phyloP scores from a whole-genome alignment of 2,329 filamentous ascomycete genomes.

The Hypoxylon sp. region DNA sequence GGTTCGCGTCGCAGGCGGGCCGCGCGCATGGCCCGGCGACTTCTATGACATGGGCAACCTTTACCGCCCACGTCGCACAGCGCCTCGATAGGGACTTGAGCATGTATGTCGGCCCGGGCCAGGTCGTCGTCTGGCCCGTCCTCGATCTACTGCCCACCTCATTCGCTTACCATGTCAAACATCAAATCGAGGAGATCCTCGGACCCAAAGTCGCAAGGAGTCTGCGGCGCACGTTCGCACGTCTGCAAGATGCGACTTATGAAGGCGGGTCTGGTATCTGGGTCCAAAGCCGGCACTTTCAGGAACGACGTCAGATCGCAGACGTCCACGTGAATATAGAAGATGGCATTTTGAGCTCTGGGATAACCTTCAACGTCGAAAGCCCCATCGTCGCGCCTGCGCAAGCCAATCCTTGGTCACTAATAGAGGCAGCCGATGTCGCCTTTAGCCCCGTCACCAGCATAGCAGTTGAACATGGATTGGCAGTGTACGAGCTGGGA shows the following conservation, averaged over 20 bases:
- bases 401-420: not conserved
- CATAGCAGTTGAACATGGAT: not conserved
- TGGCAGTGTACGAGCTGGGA: not conserved
- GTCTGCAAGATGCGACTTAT: not conserved
- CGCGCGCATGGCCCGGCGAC: not conserved
- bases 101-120: not conserved
- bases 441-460: not conserved
- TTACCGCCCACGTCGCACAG: not conserved
- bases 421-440: not conserved
- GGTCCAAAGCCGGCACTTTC: not conserved
- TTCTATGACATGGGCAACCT: not conserved
- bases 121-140: not conserved
- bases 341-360: slow-evolving; percentile 1
- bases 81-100: not conserved
- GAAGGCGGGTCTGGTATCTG: not conserved
- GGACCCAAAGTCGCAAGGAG: not conserved
- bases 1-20: not conserved
- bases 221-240: not conserved
- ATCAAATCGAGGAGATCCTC: not conserved
- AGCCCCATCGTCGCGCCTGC: not conserved
- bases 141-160: not conserved
- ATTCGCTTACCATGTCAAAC: not conserved
- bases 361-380: not conserved
- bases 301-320: not conserved
- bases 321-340: not conserved